Conservation (phyloP, 352 stramenopile genomes). For the Sclerospora graminicola region DNA sequence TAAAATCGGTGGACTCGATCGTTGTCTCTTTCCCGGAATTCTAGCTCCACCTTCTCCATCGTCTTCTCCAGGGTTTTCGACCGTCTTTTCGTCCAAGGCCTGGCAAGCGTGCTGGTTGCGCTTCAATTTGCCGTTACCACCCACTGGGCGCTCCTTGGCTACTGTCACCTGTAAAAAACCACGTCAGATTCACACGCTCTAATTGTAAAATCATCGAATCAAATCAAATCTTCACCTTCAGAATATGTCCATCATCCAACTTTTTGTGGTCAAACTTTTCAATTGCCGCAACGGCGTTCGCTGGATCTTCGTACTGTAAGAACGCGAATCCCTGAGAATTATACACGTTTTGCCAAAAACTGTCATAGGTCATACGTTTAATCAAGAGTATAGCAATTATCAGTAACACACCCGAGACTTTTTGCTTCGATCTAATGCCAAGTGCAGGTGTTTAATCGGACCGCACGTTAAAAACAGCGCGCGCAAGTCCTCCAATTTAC, state of each 20-base stretch:
- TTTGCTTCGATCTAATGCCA: conserved; percentile 67
- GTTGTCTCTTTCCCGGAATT: conserved; percentile 46
- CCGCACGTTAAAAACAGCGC: conserved; percentile 50
- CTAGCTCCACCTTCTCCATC: conserved; percentile 20
- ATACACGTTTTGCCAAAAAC: not conserved
- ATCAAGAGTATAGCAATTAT: not conserved
- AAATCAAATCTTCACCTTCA: conserved; percentile 42
- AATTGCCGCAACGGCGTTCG: conserved; percentile 39
- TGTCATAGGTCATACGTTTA: not conserved
- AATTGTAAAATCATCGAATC: not conserved
- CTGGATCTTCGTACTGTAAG: conserved; percentile 52
- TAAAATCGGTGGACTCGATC: conserved; percentile 34
- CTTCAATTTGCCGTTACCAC: conserved; percentile 53
- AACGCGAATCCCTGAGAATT: conserved; percentile 73
- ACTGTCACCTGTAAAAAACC: conserved; percentile 40
- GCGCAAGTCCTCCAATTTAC: conserved; percentile 50
- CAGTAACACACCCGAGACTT: conserved; percentile 40
- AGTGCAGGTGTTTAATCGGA: conserved; percentile 49
- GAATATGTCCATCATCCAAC: conserved; percentile 56
- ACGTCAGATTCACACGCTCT: not conserved
- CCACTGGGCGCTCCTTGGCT: conserved; percentile 34
- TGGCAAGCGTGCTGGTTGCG: conserved; percentile 43
- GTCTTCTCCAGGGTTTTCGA: conserved; percentile 7
- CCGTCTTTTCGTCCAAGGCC: conserved; percentile 22
- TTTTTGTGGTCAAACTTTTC: conserved; percentile 47